A percentile compares a stretch with the other conserved stretches of the same genome.
These are phyloP conservation scores for Colletotrichum melonis DNA, from an alignment of 2,329 filamentous ascomycete genomes.

Conservation along the genomic window DNA sequence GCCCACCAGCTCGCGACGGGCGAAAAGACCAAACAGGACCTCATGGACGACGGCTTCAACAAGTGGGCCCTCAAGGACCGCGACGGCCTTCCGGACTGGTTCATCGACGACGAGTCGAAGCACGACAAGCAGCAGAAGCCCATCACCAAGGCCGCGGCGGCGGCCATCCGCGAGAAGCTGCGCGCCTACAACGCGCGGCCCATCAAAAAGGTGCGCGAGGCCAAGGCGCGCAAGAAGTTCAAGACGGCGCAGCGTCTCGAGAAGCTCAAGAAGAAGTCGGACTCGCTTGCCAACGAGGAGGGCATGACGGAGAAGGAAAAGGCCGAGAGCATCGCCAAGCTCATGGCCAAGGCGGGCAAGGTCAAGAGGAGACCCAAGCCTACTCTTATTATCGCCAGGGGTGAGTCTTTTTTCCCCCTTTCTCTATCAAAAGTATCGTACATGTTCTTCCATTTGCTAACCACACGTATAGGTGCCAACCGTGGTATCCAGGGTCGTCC, in stretches of 20 bases:
- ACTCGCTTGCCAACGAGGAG: constrained; percentile 87
- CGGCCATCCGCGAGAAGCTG: constrained; percentile 93
- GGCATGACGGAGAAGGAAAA: constrained; percentile 97
- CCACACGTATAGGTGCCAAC: constrained; percentile 61
- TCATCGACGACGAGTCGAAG: constrained; percentile 88
- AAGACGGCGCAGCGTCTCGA: constrained; percentile 91
- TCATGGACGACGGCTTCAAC: constrained; percentile 94
- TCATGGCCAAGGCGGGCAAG: constrained; percentile 85
- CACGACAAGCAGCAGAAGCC: constrained; percentile 89
- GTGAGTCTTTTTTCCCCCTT: constrained; percentile 48
- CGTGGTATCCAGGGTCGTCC: constrained; percentile 88
- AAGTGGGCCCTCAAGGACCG: constrained; percentile 90
- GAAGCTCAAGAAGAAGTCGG: constrained; percentile 98
- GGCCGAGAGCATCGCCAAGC: constrained; percentile 81
- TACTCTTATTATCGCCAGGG: constrained; percentile 89
- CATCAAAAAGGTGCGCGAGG: constrained; percentile 99
- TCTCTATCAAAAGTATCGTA: too few species aligned
- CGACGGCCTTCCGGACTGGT: constrained; percentile 97
- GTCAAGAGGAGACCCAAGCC: constrained; percentile 88
- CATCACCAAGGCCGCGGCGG: constrained; percentile 89
- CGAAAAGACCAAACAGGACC: constrained; percentile 80
- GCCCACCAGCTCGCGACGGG: constrained; percentile 92
- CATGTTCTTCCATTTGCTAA: constrained; percentile 14
- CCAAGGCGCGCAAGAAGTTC: constrained; percentile 96
- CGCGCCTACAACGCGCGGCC: constrained; percentile 93